Base-by-base conservation (phyloP, 345 rosid genomes). In the Rhodamnia argentea region DNA sequence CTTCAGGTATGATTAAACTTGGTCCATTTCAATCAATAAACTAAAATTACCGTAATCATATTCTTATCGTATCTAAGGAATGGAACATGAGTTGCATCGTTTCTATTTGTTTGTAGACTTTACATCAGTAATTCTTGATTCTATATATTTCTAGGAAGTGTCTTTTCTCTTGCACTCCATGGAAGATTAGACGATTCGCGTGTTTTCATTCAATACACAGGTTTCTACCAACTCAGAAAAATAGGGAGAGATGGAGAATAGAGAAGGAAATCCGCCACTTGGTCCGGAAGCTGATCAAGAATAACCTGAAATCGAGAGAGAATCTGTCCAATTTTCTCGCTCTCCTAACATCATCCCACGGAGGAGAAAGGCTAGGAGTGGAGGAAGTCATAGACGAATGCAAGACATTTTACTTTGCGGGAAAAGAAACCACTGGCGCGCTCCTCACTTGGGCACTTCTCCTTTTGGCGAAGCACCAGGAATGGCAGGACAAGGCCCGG, bases 401-500 rank as follows among this genome's bases (percentile, higher is more conserved):
- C 92, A 94, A 97, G 88, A 94, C 97, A 10, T 93, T 97, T 86
- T 96, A 96, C 88, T 94, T 96, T 62, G 97, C 98, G 13, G 99
- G 97, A 52, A 95, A 96, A 56, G 98, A 95, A 87, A 97, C 98
- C n/a, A 90, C 95, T 3, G 98, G 92, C 54, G 88, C 90, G 85
- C 93, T 93, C 42, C 87, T 97, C 87, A 93, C 96, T 20, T 95
- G 96, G 96, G 92, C 92, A 0, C 87, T 97, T 84, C 84, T 96
- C 1, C 94, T 93, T n/a, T 86, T 97, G 24, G 96, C 96, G 18
- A 56, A 88, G 89, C 90, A 96, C 83, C 98, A 92, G 64, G 95
- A 96, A 82, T 97, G 99, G 97, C 96, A 97, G 88, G 81, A 58
- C 78, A 92, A 92, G 86, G 96, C 96, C n/a, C 90, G 97, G 51